Evolutionary conservation across 2,329 filamentous ascomycete genomes (phyloP).

Genomic region (Fusarium sp.): DNA sequence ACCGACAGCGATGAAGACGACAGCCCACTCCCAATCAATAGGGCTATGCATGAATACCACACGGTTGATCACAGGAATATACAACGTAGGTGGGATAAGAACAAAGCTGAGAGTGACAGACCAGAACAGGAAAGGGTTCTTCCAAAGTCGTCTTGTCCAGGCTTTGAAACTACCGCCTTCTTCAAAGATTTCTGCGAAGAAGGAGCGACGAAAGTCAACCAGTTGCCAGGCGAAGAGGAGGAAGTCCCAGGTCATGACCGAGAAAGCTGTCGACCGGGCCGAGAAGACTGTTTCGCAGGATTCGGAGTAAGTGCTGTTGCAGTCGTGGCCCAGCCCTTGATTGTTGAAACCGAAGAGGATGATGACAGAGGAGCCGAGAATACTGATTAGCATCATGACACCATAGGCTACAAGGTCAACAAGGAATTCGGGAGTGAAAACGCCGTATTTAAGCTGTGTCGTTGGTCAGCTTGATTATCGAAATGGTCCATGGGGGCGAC

Average conservation of each 20-base stretch:
- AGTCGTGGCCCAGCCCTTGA: constrained; percentile 67
- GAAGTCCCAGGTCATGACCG: constrained; percentile 74
- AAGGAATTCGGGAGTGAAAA: constrained; percentile 73
- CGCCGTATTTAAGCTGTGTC: constrained; percentile 57
- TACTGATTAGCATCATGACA: constrained; percentile 70
- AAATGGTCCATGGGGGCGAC: not conserved
- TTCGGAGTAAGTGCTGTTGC: constrained; percentile 64
- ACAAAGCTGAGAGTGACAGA: constrained; percentile 64
- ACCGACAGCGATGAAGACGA: constrained; percentile 69
- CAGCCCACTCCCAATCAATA: constrained; percentile 76
- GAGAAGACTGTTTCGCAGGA: constrained; percentile 69
- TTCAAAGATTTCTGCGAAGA: constrained; percentile 68
- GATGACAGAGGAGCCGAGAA: constrained; percentile 66
- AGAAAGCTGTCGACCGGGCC: constrained; percentile 74
- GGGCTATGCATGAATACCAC: constrained; percentile 73
- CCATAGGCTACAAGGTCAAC: constrained; percentile 73
- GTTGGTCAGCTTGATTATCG: not conserved
- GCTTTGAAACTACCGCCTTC: constrained; percentile 58
- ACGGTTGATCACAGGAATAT: constrained; percentile 75
- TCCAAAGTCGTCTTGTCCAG: constrained; percentile 67
- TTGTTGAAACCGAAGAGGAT: constrained; percentile 66
- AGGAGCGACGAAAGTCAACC: constrained; percentile 71
- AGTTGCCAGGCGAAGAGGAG: constrained; percentile 78
- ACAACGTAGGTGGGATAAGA: constrained; percentile 69
- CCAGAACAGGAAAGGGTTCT: constrained; percentile 65